Evolutionary conservation across 768 basidiomycete species (phyloP), one percentile per base, ranked within the genome.

Genomic region (Mycena filopes): DNA sequence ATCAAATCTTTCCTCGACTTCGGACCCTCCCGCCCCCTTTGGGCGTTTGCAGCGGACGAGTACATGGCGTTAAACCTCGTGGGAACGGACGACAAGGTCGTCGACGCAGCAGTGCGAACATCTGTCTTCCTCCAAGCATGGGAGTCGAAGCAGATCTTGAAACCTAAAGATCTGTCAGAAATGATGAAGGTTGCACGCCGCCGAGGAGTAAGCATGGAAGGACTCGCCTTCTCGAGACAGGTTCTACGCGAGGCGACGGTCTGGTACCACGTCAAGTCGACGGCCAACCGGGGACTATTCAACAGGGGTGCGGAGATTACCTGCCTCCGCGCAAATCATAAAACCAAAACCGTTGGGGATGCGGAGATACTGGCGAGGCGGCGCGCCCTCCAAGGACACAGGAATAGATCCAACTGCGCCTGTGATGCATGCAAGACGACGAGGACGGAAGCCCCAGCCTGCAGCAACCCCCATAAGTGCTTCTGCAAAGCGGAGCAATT

Each of bases 241-340:
- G 42, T 40, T 0, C 15, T 18, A 12, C 3, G 46, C n/a, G 31
- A n/a, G 5, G 2, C 42, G 4, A 18, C 47, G 1, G 50, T 49
- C 16, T 59, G 57, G 57, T 49, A 59, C 28, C 47, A 59, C 16
- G 20, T 40, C 4, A 58, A 58, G 38, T 58, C 56, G 18, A 5
- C 4, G 4, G 42, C 55, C 7, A 55, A 43, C n/a, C 41, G 31
- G 4, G 42, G 50, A 36, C 23, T 2, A 2, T 42, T 42, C 41
- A 42, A 42, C 15, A 42, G 6, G 4, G 41, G 41, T 6, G n/a
- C 41, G 4, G 51, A 23, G 8, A 18, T n/a, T n/a, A n/a, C n/a
- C n/a, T n/a, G n/a, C n/a, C n/a, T n/a, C n/a, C n/a, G n/a, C n/a
- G n/a, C n/a, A 33, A 33, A 47, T 2, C 3, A 13, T 25, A 28